Evolutionary conservation across 805 yeast species (phyloP), one percentile per base, ranked within the genome.

Genomic region (Spencermartinsiella europaea): DNA sequence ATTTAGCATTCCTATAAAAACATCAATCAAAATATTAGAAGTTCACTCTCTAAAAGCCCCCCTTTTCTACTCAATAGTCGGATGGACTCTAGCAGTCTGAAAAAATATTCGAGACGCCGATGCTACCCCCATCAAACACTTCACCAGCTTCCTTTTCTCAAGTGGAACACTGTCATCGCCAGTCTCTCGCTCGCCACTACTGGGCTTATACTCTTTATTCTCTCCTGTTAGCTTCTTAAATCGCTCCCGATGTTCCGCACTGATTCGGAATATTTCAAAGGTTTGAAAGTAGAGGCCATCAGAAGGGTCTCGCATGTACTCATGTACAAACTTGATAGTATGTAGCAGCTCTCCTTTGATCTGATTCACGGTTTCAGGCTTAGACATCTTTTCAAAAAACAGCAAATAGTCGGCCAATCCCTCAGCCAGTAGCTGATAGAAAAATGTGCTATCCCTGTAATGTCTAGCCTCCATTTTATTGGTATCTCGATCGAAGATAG

Each of bases 91-190:
- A 4, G 82, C 86, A 34, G 80, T 81, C 62, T 81, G 85, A 64
- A 80, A 77, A 65, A 81, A 81, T 3, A 77, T 72, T 56, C 87
- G 72, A 3, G 87, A 86, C 7, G 87, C 88, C 14, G 85, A 69
- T 14, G 78, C 87, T 40, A 71, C 68, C 2, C 81, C 83, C 67
- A 83, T 81, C 56, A 83, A 67, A 40, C 78, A 73, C 60, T 79
- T 76, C 41, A 67, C 72, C 48, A 70, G 54, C 8, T 68, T 67
- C 21, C 70, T 64, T 25, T 63, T 57, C 17, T 61, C 64, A n/a
- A 58, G 47, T 27, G 59, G 57, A 20, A 67, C 70, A 25, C 62
- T 59, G 21, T 67, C 71, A 22, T 62, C 61, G 19, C 75, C 77
- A 25, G 63, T 67, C 48, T 68, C 72, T 51, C 78, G 72, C 61